Evolutionary conservation across 768 basidiomycete genomes (phyloP).

Genomic region (Kwoniella heveanensis): DNA sequence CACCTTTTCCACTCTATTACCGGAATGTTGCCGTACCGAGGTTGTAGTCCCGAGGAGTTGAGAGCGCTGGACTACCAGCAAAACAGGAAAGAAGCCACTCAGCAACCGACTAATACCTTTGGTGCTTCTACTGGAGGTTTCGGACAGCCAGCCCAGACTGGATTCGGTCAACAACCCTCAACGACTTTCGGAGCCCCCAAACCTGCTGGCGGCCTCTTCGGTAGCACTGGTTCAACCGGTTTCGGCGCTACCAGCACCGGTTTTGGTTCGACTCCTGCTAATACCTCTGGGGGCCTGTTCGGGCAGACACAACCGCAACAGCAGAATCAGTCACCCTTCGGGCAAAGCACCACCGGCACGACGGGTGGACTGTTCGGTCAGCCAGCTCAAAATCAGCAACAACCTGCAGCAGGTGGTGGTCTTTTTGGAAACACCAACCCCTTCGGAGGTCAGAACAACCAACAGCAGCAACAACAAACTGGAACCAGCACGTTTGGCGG

Average conservation of each 20-base stretch:
- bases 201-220: slow-evolving; percentile 35
- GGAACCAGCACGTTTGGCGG: slow-evolving; percentile 53
- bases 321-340: slow-evolving; percentile 24
- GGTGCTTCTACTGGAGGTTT: slow-evolving; percentile 46
- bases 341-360: slow-evolving; percentile 10
- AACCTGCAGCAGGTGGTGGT: slow-evolving; percentile 49
- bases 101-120: slow-evolving; percentile 42
- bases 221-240: slow-evolving; percentile 14
- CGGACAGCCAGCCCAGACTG: slow-evolving; percentile 42
- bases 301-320: slow-evolving; percentile 43
- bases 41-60: slow-evolving; percentile 46
- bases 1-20: slow-evolving; percentile 47
- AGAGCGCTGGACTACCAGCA: slow-evolving; percentile 50
- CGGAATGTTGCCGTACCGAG: slow-evolving; percentile 46
- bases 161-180: slow-evolving; percentile 35
- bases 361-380: slow-evolving; percentile 60
- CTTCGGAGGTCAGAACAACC: slow-evolving; percentile 47
- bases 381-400: slow-evolving; percentile 52
- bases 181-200: slow-evolving; percentile 29
- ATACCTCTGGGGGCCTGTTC: slow-evolving; percentile 41
- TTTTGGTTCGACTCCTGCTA: slow-evolving; percentile 31
- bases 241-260: slow-evolving; percentile 24
- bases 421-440: slow-evolving; percentile 40
- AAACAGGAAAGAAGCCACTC: slow-evolving; percentile 39
- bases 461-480: slow-evolving; percentile 52